These are phyloP conservation scores for Gastrolobium bilobum DNA, from an alignment of 306 rosid species.

Conservation along the genomic window DNA sequence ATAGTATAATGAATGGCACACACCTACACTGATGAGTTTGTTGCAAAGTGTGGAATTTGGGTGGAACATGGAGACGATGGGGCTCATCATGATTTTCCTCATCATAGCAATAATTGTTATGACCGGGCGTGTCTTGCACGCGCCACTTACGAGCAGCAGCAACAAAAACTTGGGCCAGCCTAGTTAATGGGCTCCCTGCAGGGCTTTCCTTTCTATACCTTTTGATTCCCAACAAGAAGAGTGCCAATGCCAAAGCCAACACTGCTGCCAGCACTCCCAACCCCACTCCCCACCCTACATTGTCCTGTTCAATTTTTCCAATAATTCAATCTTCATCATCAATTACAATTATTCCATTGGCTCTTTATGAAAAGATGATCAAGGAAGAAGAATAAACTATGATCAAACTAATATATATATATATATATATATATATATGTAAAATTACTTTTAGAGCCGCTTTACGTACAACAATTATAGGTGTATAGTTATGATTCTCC, in stretches of 20 bases:
- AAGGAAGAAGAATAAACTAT: background rate
- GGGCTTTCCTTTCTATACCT: conserved; percentile 63
- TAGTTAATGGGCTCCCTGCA: conserved; percentile 68
- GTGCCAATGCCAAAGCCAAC: conserved; percentile 58
- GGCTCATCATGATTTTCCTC: conserved; percentile 38
- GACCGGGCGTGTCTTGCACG: conserved; percentile 39
- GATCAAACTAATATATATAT: background rate
- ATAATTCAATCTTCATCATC: conserved; percentile 9
- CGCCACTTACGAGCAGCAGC: conserved; percentile 67
- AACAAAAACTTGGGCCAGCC: conserved; percentile 68
- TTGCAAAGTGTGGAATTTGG: conserved; percentile 39
- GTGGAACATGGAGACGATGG: conserved; percentile 40
- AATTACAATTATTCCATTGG: conserved; percentile 6
- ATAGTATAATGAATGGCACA: conserved; percentile 43
- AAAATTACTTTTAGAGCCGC: too few species aligned
- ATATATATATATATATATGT: too few species aligned
- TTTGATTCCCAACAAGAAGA: conserved; percentile 64
- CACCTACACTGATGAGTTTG: conserved; percentile 65
- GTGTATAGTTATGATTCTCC: too few species aligned
- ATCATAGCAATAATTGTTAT: conserved; percentile 41
- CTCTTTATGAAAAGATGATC: background rate
- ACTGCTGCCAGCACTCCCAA: conserved; percentile 65
- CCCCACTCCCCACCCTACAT: conserved; percentile 76
- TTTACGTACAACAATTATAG: too few species aligned
- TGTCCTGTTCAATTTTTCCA: conserved; percentile 55